phyloP scores from a whole-genome alignment of 768 basidiomycete species.

The Pleurotus ostreatus region DNA sequence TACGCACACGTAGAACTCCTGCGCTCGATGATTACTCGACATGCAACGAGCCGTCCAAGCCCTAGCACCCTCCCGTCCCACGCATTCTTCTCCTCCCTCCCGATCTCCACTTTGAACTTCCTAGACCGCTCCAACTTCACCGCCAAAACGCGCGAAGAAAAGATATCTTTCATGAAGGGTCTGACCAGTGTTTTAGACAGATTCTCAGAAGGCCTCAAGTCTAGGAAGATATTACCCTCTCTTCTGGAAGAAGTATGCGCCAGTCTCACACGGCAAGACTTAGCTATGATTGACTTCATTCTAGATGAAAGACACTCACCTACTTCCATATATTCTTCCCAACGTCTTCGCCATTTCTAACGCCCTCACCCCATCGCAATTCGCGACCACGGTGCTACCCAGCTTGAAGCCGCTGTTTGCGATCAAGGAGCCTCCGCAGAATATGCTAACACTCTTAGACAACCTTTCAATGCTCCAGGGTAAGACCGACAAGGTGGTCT shows the following conservation, averaged over 20 bases:
- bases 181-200: constrained; percentile 72
- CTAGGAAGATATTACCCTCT: constrained; percentile 86
- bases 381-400: constrained; percentile 77
- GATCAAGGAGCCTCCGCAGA: constrained; percentile 94
- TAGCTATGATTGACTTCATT: neutral
- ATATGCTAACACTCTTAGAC: constrained; percentile 91
- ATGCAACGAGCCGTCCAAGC: constrained; percentile 66
- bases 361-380: constrained; percentile 73
- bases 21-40: constrained; percentile 75
- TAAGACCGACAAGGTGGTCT: constrained; percentile 84
- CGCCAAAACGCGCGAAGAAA: constrained; percentile 91
- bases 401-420: constrained; percentile 86
- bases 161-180: constrained; percentile 94
- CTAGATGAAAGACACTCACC: constrained; percentile 90
- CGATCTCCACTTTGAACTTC: constrained; percentile 95
- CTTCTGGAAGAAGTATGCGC: constrained; percentile 82
- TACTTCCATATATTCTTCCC: constrained; percentile 92
- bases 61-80: constrained; percentile 79
- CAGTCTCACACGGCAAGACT: neutral
- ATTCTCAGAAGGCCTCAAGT: constrained; percentile 84
- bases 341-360: constrained; percentile 91
- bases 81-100: constrained; percentile 91
- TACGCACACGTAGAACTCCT: constrained; percentile 58
- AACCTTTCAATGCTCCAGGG: constrained; percentile 82
- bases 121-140: constrained; percentile 94